These are phyloP conservation scores for Exophiala sideris DNA, from an alignment of 2,329 filamentous ascomycete genomes.

Conservation along the genomic window DNA sequence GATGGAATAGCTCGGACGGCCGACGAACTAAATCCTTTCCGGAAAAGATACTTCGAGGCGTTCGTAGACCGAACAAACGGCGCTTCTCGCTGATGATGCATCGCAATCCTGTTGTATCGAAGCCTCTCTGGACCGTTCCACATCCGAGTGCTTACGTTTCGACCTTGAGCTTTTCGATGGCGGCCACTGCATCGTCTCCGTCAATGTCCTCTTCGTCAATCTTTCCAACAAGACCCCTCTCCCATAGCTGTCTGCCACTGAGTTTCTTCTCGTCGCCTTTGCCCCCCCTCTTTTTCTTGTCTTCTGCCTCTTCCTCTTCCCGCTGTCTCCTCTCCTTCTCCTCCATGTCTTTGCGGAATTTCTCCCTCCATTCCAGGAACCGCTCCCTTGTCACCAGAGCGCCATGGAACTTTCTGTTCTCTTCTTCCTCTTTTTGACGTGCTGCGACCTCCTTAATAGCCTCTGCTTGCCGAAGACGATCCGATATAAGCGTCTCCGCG, in stretches of 20 bases:
- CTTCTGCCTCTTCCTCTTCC: constrained; percentile 73
- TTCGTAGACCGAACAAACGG: constrained; percentile 14
- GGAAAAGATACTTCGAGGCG: constrained; percentile 45
- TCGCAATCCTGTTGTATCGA: not conserved
- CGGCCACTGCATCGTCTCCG: constrained; percentile 59
- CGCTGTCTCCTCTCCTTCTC: constrained; percentile 66
- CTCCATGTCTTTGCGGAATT: constrained; percentile 75
- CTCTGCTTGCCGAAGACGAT: constrained; percentile 64
- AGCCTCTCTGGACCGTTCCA: constrained; percentile 1
- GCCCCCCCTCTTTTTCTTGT: constrained; percentile 72
- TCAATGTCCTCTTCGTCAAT: constrained; percentile 64
- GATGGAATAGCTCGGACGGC: constrained; percentile 49
- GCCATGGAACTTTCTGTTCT: constrained; percentile 96
- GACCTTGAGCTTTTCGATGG: constrained; percentile 70
- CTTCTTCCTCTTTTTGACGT: constrained; percentile 71
- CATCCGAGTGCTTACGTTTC: constrained; percentile 37
- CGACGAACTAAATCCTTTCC: constrained; percentile 66
- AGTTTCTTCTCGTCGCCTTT: constrained; percentile 65
- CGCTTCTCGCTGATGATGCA: constrained; percentile 1
- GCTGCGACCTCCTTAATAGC: constrained; percentile 52
- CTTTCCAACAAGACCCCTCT: constrained; percentile 66
- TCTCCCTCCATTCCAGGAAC: constrained; percentile 77
- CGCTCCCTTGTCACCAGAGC: constrained; percentile 81
- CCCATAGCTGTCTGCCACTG: constrained; percentile 74
- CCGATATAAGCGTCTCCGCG: constrained; percentile 78